Base-by-base conservation (phyloP, 192 early-diverging fungal species). In the Backusella circina region DNA sequence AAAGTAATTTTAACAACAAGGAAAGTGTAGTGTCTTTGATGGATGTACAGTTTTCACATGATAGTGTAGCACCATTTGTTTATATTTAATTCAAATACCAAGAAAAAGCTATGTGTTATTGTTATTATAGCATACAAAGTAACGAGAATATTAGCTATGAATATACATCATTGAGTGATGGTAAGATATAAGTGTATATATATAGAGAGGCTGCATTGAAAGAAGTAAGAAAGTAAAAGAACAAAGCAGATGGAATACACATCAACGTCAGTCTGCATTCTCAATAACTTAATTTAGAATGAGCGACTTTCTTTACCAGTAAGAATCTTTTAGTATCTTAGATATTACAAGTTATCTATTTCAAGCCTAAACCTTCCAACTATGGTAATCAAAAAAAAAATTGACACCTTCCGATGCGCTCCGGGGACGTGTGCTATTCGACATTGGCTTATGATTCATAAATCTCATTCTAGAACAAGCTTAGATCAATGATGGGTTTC, bases 1-100 rank as follows among this genome's bases (percentile, higher is more conserved):
- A n/a, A 47, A 47, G 5, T 7, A n/a, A 47, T 0, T 12, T 26
- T 57, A 8, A 26, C 26, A 26, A 0, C 23, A 26, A 57, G 2
- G 10, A 57, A 23, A 57, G 23, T 26, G 21, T 23, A 57, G 21
- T 57, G 21, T 26, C 16, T 28, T 57, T 28, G 12, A 57, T 57
- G 54, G 54, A 57, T 57, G 54, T 12, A 57, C 54, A 57, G 54
- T 26, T 57, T 57, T 57, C 54, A 57, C 54, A 57, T 57, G 54
- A 21, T 12, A 26, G 18, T 57, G 54, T 57, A 57, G 8, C 54
- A 57, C 50, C 54, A 57, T 28, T 57, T 26, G 23, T 12, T 57
- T 10, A 12, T 10, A 9, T 57, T 57, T 57, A 57, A 57, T 57
- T 28, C 12, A n/a, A 26, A 23, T 57, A 57, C 54, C 54, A 28